Percentiles rank a stretch among this genome's conserved stretches.
Evolutionary conservation across 164 flowering plant species (phyloP).

Genomic region (Kalanchoe fedtschenkoi): DNA sequence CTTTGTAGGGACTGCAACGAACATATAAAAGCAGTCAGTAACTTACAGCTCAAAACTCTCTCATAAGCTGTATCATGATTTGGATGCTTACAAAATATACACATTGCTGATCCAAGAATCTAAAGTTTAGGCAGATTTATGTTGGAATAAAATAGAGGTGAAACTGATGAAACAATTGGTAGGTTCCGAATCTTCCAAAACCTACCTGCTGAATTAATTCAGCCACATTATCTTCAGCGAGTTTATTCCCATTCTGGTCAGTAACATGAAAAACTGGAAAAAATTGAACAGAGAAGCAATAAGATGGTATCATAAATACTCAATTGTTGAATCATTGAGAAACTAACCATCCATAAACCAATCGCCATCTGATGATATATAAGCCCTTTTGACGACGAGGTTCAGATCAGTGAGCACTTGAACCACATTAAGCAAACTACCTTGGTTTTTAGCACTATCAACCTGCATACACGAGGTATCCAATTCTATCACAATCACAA

Average conservation of each 20-base stretch:
- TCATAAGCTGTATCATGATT: not conserved
- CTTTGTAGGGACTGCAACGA: constrained; percentile 55
- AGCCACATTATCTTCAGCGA: constrained; percentile 46
- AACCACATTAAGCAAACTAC: constrained; percentile 65
- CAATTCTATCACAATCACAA: too few relatives aligned
- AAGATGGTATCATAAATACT: not conserved
- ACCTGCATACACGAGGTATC: constrained; percentile 35
- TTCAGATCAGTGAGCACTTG: constrained; percentile 81
- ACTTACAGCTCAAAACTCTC: constrained; percentile 4
- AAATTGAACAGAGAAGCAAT: not conserved
- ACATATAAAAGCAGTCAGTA: constrained; percentile 8
- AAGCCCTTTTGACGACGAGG: constrained; percentile 67
- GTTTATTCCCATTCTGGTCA: constrained; percentile 30
- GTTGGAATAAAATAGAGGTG: not conserved
- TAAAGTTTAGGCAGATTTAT: too few relatives aligned
- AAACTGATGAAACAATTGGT: not conserved
- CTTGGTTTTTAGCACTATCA: constrained; percentile 70
- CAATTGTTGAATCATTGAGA: not conserved
- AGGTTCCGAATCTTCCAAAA: not conserved
- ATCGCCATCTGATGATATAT: constrained; percentile 88
- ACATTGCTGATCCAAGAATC: not conserved
- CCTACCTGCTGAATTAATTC: constrained; percentile 65
- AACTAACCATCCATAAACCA: constrained; percentile 97
- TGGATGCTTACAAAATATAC: too few relatives aligned
- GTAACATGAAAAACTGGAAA: not conserved